Percentiles rank a stretch among this genome's conserved stretches.
Conservation (phyloP, 2,329 filamentous ascomycete species). For the Claviceps paspali region DNA sequence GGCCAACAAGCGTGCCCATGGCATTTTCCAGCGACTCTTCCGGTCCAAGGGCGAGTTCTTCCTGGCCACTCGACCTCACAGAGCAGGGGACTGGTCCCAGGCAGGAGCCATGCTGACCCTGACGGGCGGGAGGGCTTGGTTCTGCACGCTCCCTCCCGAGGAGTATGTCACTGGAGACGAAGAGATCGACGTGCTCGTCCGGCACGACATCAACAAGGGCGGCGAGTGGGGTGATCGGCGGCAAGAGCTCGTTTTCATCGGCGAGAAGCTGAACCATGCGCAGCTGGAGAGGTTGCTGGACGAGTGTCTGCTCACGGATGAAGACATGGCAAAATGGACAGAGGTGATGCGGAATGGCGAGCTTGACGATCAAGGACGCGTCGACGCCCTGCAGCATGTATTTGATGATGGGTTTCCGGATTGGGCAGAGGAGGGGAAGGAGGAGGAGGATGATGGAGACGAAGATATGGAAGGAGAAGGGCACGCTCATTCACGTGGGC, state of each 20-base stretch:
- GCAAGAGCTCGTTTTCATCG: slow-evolving; percentile 62
- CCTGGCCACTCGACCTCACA: slow-evolving; percentile 41
- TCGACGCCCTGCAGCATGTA: slow-evolving; percentile 29
- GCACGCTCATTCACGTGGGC: slow-evolving; percentile 1
- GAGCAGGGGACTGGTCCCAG: slow-evolving; percentile 45
- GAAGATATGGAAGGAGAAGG: slow-evolving; percentile 11
- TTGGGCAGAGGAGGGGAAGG: slow-evolving; percentile 31
- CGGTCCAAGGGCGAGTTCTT: slow-evolving; percentile 49
- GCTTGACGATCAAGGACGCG: slow-evolving; percentile 22
- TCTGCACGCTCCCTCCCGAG: slow-evolving; percentile 40
- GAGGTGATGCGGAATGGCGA: slow-evolving; percentile 30
- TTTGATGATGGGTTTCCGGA: slow-evolving; percentile 47
- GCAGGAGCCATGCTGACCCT: slow-evolving; percentile 50
- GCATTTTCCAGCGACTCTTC: slow-evolving; percentile 38
- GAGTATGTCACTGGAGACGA: slow-evolving; percentile 32
- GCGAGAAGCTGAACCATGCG: slow-evolving; percentile 41
- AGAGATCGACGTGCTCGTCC: slow-evolving; percentile 31
- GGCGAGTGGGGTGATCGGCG: slow-evolving; percentile 54
- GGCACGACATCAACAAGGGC: slow-evolving; percentile 34
- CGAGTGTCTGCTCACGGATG: slow-evolving; percentile 43
- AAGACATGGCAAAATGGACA: slow-evolving; percentile 40
- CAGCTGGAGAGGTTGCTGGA: slow-evolving; percentile 40
- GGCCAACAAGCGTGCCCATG: slow-evolving; percentile 37
- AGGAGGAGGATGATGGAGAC: slow-evolving; percentile 16
- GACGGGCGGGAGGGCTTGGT: slow-evolving; percentile 39